phyloP scores from a whole-genome alignment of 2,329 filamentous ascomycete species.

The Hypocrella siamensis region DNA sequence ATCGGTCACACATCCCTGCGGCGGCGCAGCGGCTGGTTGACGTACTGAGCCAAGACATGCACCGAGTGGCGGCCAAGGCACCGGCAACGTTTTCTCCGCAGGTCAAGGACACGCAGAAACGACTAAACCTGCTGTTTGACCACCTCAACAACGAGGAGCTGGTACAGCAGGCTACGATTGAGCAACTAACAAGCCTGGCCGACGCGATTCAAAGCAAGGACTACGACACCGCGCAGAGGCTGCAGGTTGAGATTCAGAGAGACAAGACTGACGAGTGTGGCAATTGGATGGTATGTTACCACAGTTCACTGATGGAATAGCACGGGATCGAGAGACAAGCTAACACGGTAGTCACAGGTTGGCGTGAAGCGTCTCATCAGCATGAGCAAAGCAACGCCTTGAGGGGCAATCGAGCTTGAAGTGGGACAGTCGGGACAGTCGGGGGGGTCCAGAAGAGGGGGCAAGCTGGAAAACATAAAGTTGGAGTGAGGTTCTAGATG shows the following conservation, averaged over 20 bases:
- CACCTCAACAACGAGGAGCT: constrained; percentile 93
- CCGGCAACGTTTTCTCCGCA: constrained; percentile 77
- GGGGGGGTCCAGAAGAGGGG: too few relatives aligned
- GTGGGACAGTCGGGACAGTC: too few relatives aligned
- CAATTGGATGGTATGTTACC: constrained; percentile 65
- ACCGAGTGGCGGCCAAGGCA: constrained; percentile 72
- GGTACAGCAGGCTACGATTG: constrained; percentile 63
- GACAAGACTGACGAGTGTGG: constrained; percentile 69
- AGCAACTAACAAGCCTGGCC: constrained; percentile 48
- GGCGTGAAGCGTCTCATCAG: constrained; percentile 63
- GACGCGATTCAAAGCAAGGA: constrained; percentile 52
- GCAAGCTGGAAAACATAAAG: too few relatives aligned
- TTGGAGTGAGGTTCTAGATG: too few relatives aligned
- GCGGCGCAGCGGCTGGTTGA: constrained; percentile 66
- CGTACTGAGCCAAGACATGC: constrained; percentile 69
- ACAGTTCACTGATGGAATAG: background rate
- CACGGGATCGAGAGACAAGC: constrained; percentile 8
- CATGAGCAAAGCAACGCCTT: constrained; percentile 65
- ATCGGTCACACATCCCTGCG: constrained; percentile 75
- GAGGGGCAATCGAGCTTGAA: constrained; percentile 6
- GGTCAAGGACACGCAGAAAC: constrained; percentile 87
- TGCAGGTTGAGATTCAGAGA: constrained; percentile 62
- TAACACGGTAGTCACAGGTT: constrained; percentile 36
- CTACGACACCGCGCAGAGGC: constrained; percentile 48
- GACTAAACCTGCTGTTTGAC: constrained; percentile 86